Evolutionary conservation across 2,329 filamentous ascomycete species (phyloP).

Genomic region (Elsinoe batatas): DNA sequence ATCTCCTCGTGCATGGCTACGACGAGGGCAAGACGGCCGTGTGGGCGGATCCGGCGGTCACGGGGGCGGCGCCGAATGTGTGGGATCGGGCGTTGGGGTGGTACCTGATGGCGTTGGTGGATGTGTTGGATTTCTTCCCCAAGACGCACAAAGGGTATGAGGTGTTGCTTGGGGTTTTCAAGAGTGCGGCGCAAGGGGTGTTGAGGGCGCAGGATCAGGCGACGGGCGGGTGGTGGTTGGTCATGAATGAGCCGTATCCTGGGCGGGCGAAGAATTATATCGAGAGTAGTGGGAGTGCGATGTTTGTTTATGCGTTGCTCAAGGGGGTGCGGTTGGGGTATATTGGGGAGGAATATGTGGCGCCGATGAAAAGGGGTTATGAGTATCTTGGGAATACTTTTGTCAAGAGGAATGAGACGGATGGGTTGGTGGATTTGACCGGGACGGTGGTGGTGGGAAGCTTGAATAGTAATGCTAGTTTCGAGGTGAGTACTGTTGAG

Average conservation of each 20-base stretch:
- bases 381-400: constrained; percentile 36
- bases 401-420: constrained; percentile 35
- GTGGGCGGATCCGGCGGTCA: constrained; percentile 44
- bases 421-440: constrained; percentile 42
- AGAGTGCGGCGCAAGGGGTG: constrained; percentile 31
- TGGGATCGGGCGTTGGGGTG: constrained; percentile 47
- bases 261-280: constrained; percentile 47
- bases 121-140: constrained; percentile 37
- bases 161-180: constrained; percentile 25
- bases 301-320: constrained; percentile 47
- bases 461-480: constrained; percentile 40
- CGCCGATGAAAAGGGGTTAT: constrained; percentile 36
- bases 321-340: constrained; percentile 36
- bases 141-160: constrained; percentile 10
- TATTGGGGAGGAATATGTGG: constrained; percentile 26
- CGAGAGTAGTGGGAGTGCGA: constrained; percentile 48
- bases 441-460: constrained; percentile 46
- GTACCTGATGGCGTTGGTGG: constrained; percentile 45
- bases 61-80: constrained; percentile 43
- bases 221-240: constrained; percentile 47
- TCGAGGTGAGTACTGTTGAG: constrained; percentile 50
- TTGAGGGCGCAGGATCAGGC: constrained; percentile 30
- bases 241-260: constrained; percentile 39
- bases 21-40: constrained; percentile 39
- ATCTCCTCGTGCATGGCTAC: constrained; percentile 46